Conservation (phyloP, 139 green algal genomes). For the Micractinium conductrix region DNA sequence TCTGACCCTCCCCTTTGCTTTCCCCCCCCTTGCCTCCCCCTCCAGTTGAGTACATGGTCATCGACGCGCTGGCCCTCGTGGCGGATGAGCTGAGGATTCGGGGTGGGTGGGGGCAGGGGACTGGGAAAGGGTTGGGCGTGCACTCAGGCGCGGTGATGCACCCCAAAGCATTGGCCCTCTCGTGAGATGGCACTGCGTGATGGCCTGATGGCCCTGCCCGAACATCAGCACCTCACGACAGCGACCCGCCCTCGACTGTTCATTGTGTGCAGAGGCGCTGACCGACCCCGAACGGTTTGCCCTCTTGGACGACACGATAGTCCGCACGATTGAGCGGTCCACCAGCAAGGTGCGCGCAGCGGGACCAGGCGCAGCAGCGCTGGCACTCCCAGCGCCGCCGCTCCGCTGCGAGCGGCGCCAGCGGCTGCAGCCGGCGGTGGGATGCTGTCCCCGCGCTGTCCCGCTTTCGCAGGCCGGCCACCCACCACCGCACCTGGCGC, state of each 20-base stretch:
- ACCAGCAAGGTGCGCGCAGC: neutral
- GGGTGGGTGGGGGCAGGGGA: neutral
- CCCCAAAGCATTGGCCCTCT: too few relatives aligned
- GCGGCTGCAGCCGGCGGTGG: too few relatives aligned
- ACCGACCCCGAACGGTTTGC: slow-evolving; percentile 56
- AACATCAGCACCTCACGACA: too few relatives aligned
- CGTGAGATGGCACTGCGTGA: too few relatives aligned
- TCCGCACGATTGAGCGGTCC: slow-evolving; percentile 41
- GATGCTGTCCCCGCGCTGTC: neutral
- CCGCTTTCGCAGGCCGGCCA: neutral
- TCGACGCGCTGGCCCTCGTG: slow-evolving; percentile 73
- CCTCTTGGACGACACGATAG: slow-evolving; percentile 71
- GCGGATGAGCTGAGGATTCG: slow-evolving; percentile 27
- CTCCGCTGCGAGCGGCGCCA: too few relatives aligned
- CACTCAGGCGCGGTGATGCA: too few relatives aligned
- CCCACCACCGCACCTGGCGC: too few relatives aligned
- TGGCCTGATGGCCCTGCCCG: too few relatives aligned
- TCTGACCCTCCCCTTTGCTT: too few relatives aligned
- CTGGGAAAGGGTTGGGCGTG: neutral
- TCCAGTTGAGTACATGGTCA: slow-evolving; percentile 82
- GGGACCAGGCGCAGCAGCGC: neutral
- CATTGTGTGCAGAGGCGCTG: slow-evolving; percentile 31
- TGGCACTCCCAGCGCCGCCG: too few relatives aligned
- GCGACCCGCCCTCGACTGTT: too few relatives aligned
- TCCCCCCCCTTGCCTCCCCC: slow-evolving; percentile 49